Base-by-base conservation (phyloP, 1,284 basidiomycete species). In the Ganoderma leucocontextum region DNA sequence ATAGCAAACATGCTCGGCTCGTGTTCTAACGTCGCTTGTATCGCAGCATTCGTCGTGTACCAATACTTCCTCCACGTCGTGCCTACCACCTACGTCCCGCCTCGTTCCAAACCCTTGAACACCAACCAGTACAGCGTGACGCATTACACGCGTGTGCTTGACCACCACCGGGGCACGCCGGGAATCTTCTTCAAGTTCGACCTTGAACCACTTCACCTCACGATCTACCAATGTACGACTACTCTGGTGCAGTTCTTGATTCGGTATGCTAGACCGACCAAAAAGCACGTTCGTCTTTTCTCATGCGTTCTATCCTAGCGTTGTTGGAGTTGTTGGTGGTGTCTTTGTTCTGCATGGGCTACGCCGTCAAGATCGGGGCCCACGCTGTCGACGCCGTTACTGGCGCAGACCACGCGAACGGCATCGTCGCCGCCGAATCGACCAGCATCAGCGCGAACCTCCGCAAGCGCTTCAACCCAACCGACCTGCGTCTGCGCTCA, bases 131-230 rank as follows among this genome's bases (percentile, higher is more conserved):
- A 99, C 82, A 95, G 94, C 61, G 97, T 99, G 1, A 98, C 95
- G 0, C 95, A 98, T 80, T 97, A 98, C 79, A 90, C 89, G 2
- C 89, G 95, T 15, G 85, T 87, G 17, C 84, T 98, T 13, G 85
- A 91, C 58, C 94, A 96, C 76, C 89, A 93, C 69, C 81, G 84
- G 35, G 95, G 93, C 4, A 92, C 95, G 0, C 97, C 97, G 0
- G 95, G 95, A 19, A 96, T 97, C 76, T 97, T 96, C 85, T 96
- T 97, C 91, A 97, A 97, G 79, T 98, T 96, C 78, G 97, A 99
- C 71, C 83, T 99, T 36, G 97, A 99, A 78, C 95, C 96, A 0
- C 87, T 99, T 80, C 86, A 88, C 12, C 86, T 99, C 73, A 93
- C 89, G 0, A 90, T 99, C 61, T 88, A 92, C 71, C 95, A 98